Conservation (phyloP, 257 asterid genomes). For the Pogostemon cablin region DNA sequence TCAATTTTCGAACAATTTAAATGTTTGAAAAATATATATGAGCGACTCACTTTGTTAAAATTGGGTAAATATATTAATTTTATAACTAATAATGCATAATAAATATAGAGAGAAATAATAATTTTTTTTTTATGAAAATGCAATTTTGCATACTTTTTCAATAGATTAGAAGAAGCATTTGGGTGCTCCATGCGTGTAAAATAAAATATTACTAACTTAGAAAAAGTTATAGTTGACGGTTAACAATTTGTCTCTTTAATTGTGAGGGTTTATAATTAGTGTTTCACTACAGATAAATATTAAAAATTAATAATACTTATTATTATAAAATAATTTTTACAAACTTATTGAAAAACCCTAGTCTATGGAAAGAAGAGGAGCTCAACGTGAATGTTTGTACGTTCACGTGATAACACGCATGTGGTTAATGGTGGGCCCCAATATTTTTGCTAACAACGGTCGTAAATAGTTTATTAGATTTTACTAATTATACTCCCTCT, state of each 20-base stretch:
- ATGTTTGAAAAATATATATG: too few species aligned
- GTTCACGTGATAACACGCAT: constrained; percentile 50
- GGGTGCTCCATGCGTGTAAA: constrained; percentile 48
- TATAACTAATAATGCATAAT: too few species aligned
- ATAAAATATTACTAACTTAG: constrained; percentile 2
- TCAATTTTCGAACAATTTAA: too few species aligned
- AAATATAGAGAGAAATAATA: not conserved
- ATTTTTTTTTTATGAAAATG: not conserved
- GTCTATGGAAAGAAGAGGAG: constrained; percentile 28
- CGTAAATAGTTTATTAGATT: not conserved
- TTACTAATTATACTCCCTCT: not conserved
- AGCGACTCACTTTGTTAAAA: too few species aligned
- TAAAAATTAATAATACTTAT: not conserved
- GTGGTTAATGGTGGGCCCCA: constrained; percentile 39
- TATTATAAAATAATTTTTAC: not conserved
- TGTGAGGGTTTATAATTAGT: constrained; percentile 26
- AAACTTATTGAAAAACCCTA: constrained; percentile 27
- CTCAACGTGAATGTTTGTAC: constrained; percentile 61
- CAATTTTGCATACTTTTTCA: too few species aligned
- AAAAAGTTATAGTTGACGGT: constrained; percentile 44
- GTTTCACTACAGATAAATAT: not conserved
- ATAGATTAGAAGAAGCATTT: constrained; percentile 18
- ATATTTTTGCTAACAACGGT: constrained; percentile 34
- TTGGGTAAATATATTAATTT: too few species aligned
- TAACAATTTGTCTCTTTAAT: constrained; percentile 34